Evolutionary conservation across 1,284 basidiomycete genomes (phyloP).

Genomic region (Cryptococcus sp.): DNA sequence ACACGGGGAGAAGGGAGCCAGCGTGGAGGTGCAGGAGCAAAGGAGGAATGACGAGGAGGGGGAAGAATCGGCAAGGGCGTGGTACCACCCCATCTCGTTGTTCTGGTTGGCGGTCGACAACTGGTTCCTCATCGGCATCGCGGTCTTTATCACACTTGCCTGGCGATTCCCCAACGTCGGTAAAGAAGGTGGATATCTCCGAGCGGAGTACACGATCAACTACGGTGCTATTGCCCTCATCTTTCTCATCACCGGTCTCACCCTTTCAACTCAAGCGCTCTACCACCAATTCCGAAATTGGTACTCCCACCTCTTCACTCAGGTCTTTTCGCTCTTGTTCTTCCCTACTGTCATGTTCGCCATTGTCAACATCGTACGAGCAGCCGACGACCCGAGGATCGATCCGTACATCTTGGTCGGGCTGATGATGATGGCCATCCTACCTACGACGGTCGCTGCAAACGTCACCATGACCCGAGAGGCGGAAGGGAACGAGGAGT

Average conservation of each 20-base stretch:
- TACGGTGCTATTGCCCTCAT: slow-evolving; percentile 39
- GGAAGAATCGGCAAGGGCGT: background rate
- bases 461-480: slow-evolving; percentile 41
- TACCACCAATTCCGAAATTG: slow-evolving; percentile 24
- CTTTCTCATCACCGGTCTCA: slow-evolving; percentile 40
- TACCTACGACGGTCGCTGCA: slow-evolving; percentile 31
- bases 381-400: slow-evolving; percentile 21
- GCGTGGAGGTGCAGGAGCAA: background rate
- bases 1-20: background rate
- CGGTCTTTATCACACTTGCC: slow-evolving; percentile 23
- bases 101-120: slow-evolving; percentile 6
- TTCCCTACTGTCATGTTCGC: slow-evolving; percentile 33
- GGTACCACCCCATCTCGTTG: slow-evolving; percentile 4
- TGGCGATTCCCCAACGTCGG: slow-evolving; percentile 26
- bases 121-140: slow-evolving; percentile 36
- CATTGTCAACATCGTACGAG: slow-evolving; percentile 25
- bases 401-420: slow-evolving; percentile 32
- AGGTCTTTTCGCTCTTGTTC: slow-evolving; percentile 32
- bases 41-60: background rate
- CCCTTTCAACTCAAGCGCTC: slow-evolving; percentile 23
- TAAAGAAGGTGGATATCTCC: slow-evolving; percentile 18
- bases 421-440: slow-evolving; percentile 30
- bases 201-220: slow-evolving; percentile 5
- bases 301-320: slow-evolving; percentile 34
- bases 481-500: slow-evolving; percentile 32